Percentiles rank a stretch among this genome's conserved stretches.
phyloP scores from a whole-genome alignment of 148 eudicot genomes.

The Rhododendron kiyosumense region DNA sequence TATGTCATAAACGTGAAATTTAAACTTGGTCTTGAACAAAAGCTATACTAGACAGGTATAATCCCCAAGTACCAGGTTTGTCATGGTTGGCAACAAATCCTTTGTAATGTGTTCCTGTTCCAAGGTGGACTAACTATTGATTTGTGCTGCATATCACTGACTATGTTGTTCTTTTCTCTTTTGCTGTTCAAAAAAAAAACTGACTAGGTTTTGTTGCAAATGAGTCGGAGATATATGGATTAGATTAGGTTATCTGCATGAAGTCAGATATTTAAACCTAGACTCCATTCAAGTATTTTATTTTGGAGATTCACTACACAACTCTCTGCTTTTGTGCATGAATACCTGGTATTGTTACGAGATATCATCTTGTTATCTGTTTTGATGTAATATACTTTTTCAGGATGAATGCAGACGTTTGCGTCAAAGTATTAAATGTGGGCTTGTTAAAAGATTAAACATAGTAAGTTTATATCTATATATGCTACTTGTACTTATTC shows the following conservation, averaged over 20 bases:
- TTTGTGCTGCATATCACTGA: not conserved
- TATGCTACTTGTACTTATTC: not conserved
- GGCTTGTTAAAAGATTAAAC: slow-evolving; percentile 76
- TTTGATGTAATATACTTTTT: slow-evolving; percentile 15
- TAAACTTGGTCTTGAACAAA: not conserved
- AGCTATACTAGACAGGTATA: too few species aligned
- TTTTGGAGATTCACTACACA: not conserved
- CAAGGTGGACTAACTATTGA: not conserved
- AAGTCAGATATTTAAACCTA: not conserved
- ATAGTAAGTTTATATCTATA: slow-evolving; percentile 50
- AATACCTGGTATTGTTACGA: not conserved
- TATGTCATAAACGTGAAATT: not conserved
- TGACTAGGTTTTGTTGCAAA: not conserved
- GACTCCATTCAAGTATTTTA: not conserved
- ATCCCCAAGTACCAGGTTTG: not conserved
- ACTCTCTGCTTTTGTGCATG: not conserved
- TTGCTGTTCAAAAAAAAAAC: too few species aligned
- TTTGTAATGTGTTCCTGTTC: not conserved
- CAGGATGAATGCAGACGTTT: slow-evolving; percentile 93
- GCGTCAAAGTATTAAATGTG: slow-evolving; percentile 86
- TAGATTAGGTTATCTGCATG: not conserved
- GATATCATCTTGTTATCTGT: slow-evolving; percentile 1
- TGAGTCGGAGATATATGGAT: not conserved
- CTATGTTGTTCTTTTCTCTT: not conserved
- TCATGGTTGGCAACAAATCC: not conserved